A percentile compares a stretch with the other conserved stretches of the same genome.
Evolutionary conservation across 306 rosid genomes (phyloP).

Genomic region (Rubus idaeus): DNA sequence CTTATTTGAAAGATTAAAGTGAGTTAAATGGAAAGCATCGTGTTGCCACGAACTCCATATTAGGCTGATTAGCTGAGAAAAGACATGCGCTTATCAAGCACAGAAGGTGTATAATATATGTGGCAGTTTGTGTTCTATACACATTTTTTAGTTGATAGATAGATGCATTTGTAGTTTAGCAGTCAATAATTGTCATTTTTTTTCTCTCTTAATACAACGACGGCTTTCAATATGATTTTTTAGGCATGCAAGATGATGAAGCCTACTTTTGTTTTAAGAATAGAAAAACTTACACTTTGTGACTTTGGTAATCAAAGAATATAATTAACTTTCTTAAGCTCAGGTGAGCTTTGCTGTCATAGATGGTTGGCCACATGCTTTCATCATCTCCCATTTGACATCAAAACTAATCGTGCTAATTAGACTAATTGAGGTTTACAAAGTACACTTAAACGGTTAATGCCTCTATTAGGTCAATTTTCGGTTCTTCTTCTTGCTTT

Average conservation of each 20-base stretch:
- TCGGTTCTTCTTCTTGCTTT: neutral
- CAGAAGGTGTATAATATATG: neutral
- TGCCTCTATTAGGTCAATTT: neutral
- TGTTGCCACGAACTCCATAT: neutral
- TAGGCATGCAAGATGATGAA: neutral
- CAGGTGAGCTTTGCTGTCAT: constrained; percentile 14
- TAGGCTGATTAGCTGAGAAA: neutral
- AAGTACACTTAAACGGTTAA: neutral
- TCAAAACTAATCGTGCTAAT: neutral
- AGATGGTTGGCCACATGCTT: constrained; percentile 18
- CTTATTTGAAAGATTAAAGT: too few relatives aligned
- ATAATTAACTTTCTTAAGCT: neutral
- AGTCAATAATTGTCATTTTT: neutral
- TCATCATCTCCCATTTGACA: constrained; percentile 2
- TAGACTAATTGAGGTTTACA: neutral
- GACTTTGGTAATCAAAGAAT: neutral
- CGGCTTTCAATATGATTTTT: neutral
- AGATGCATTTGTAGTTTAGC: neutral
- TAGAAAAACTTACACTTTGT: neutral
- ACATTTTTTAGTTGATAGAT: neutral
- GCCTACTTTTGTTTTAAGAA: neutral
- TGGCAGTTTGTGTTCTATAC: neutral
- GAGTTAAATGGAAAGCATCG: neutral
- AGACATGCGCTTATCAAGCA: neutral
- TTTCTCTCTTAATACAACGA: neutral